phyloP scores from a whole-genome alignment of 176 grass and related monocot species.

The Aegilops umbellulata region DNA sequence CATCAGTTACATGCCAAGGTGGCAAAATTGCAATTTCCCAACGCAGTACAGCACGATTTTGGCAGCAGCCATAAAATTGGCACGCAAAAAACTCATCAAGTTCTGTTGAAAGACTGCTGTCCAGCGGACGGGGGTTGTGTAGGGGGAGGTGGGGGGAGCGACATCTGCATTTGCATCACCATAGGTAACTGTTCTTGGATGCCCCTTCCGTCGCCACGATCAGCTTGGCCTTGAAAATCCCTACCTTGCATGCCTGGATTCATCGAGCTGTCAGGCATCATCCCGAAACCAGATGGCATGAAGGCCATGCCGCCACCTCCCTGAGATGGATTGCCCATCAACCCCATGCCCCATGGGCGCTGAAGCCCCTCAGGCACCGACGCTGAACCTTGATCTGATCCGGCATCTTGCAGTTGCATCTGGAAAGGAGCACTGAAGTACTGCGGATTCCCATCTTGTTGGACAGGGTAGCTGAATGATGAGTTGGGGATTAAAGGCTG shows the following conservation, averaged over 20 bases:
- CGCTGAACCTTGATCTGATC: conserved; percentile 56
- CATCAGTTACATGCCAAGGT: conserved; percentile 11
- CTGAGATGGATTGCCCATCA: conserved; percentile 58
- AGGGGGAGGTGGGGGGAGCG: conserved; percentile 53
- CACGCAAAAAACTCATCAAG: conserved; percentile 35
- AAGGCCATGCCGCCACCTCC: conserved; percentile 56
- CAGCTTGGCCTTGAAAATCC: conserved; percentile 35
- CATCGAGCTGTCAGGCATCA: conserved; percentile 40
- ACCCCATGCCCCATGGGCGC: conserved; percentile 60
- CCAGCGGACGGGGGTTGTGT: conserved; percentile 42
- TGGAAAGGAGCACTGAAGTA: conserved; percentile 64
- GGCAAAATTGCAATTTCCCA: conserved; percentile 6
- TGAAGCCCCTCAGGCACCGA: conserved; percentile 42
- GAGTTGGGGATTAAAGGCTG: conserved; percentile 39
- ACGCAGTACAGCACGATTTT: conserved; percentile 18
- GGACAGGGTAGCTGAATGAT: conserved; percentile 55
- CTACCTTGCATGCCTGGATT: conserved; percentile 34
- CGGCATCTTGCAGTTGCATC: conserved; percentile 52
- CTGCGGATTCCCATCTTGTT: conserved; percentile 61
- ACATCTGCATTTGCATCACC: conserved; percentile 66
- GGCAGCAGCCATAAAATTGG: conserved; percentile 16
- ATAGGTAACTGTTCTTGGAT: conserved; percentile 53
- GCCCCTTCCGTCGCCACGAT: conserved; percentile 56
- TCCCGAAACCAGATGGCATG: conserved; percentile 54
- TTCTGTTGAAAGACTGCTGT: conserved; percentile 58